Evolutionary conservation across 306 rosid species (phyloP).

Genomic region (Glycyrrhiza uralensis): DNA sequence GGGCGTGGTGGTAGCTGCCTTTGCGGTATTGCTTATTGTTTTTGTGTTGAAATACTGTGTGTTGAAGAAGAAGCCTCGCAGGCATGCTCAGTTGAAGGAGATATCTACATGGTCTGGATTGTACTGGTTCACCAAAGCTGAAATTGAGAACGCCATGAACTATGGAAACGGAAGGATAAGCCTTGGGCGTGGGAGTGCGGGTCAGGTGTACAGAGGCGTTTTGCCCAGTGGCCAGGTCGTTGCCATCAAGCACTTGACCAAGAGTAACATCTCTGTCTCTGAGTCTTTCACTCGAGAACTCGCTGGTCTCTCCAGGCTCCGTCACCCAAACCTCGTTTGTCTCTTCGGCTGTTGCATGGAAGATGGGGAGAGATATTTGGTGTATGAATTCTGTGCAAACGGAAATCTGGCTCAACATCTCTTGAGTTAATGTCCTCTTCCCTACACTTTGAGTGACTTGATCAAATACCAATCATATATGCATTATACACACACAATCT

Average conservation of each 20-base stretch:
- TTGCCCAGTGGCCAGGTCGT: constrained; percentile 85
- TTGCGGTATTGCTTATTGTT: constrained; percentile 27
- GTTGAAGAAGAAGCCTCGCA: constrained; percentile 41
- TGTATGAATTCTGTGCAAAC: constrained; percentile 68
- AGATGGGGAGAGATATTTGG: constrained; percentile 62
- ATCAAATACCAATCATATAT: not conserved
- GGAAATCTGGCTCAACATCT: constrained; percentile 90
- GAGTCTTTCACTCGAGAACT: constrained; percentile 72
- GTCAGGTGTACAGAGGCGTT: constrained; percentile 71
- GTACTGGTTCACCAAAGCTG: constrained; percentile 64
- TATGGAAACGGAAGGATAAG: constrained; percentile 33
- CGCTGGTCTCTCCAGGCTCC: constrained; percentile 69
- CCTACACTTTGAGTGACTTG: not conserved
- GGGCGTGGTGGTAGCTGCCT: constrained; percentile 14
- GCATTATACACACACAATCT: too few species aligned
- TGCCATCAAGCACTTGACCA: constrained; percentile 71
- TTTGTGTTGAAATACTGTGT: constrained; percentile 41
- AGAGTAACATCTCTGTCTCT: constrained; percentile 46
- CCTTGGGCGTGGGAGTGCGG: constrained; percentile 85
- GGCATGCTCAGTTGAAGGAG: constrained; percentile 26
- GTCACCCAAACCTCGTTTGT: constrained; percentile 77
- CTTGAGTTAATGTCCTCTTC: constrained; percentile 45
- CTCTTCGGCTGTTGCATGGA: constrained; percentile 74
- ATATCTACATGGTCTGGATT: constrained; percentile 57
- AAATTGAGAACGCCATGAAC: constrained; percentile 69